These are phyloP conservation scores for Acacia melanoxylon DNA, from an alignment of 306 rosid genomes.

Conservation along the genomic window DNA sequence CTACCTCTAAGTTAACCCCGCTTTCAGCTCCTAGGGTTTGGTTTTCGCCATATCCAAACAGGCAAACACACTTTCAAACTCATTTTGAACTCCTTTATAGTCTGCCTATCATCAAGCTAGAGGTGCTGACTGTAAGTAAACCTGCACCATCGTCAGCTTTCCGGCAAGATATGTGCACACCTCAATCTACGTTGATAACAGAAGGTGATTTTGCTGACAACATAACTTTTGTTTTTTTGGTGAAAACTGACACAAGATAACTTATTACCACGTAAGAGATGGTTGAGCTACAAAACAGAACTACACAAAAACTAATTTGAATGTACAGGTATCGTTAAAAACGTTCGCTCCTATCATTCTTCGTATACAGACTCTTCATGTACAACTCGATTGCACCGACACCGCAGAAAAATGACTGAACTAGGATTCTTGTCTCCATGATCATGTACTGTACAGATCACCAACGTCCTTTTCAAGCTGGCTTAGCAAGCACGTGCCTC, in stretches of 20 bases:
- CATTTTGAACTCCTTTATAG: background rate
- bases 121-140: background rate
- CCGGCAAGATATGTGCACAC: conserved; percentile 1
- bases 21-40: background rate
- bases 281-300: background rate
- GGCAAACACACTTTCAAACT: background rate
- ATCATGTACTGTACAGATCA: conserved; percentile 43
- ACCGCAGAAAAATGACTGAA: conserved; percentile 31
- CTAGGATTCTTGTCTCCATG: conserved; percentile 44
- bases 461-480: conserved; percentile 20
- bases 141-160: background rate
- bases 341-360: conserved; percentile 30
- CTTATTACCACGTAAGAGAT: conserved; percentile 22
- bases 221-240: background rate
- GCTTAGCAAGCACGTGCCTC: conserved; percentile 92
- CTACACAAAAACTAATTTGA: background rate
- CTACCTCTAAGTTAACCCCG: background rate
- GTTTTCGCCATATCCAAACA: background rate
- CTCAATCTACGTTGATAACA: conserved; percentile 12
- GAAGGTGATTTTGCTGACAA: conserved; percentile 28
- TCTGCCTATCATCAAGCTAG: background rate
- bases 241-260: conserved; percentile 24
- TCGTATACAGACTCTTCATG: conserved; percentile 44
- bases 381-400: conserved; percentile 46
- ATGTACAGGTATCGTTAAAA: conserved; percentile 37